Evolutionary conservation across 1,284 basidiomycete species (phyloP), one percentile per base, ranked within the genome.

Genomic region (Heterobasidion irregulare): DNA sequence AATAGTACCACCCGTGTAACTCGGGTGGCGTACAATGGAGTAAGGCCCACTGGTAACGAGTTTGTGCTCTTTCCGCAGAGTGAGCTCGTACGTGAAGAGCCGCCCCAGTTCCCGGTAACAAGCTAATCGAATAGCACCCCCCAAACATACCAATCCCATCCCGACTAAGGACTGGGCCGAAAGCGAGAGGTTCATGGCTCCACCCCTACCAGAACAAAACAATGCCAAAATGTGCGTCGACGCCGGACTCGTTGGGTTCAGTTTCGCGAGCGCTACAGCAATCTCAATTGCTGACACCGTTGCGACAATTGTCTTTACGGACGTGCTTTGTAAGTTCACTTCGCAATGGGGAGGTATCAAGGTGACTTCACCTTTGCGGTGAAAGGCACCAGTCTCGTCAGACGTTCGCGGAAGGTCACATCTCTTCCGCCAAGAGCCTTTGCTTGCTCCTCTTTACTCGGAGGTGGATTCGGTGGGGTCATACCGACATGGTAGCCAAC

Each of bases 61-160:
- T 46, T 66, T 72, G 66, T 84, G 83, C 32, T 71, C 66, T 2
- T 79, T 77, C 59, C 78, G 74, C 49, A 84, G 69, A 50, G 80
- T 78, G 56, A 84, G 73, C 59, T 83, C 80, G 64, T 82, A 83
- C 1, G 82, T 84, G 69, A 84, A 84, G 54, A 83, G 68, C 6
- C 72, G 64, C 1, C 81, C 83, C 34, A 75, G 72, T 53, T 68
- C 65, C 53, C 60, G 65, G 65, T 70, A 75, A 59, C 74, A 76
- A 16, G 58, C 60, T 46, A 71, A 52, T 36, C 74, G 70, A 47
- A 75, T 65, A 51, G 65, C 51, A 54, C 75, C 71, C 8, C 82
- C 82, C 8, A 76, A 65, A 6, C 73, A 62, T 57, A 78, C 75
- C 53, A 77, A 69, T 47, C 75, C 55, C 55, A 79, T 71, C 9